phyloP scores from a whole-genome alignment of 352 stramenopile genomes.

The Phytophthora citricola region DNA sequence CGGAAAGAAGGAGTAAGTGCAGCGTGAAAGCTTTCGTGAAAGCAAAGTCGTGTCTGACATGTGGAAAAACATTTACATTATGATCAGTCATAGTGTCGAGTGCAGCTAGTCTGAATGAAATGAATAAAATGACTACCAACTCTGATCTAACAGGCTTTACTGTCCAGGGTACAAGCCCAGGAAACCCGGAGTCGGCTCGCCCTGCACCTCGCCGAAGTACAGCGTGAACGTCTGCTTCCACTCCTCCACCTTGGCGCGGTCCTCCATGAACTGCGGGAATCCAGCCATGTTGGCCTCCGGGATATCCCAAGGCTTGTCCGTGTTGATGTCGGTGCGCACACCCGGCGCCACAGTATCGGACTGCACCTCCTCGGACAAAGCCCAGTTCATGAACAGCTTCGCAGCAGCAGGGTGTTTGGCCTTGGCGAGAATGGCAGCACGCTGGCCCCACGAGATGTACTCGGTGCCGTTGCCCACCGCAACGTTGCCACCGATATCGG shows the following conservation, averaged over 20 bases:
- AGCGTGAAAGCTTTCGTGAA: too few species aligned
- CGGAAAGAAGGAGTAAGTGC: conserved; percentile 54
- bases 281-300: conserved; percentile 33
- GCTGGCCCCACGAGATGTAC: conserved; percentile 53
- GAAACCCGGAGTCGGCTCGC: conserved; percentile 42
- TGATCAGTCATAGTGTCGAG: conserved; percentile 2
- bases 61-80: background rate
- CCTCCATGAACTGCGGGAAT: conserved; percentile 55
- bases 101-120: conserved; percentile 1
- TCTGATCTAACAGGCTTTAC: conserved; percentile 15
- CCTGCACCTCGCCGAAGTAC: conserved; percentile 62
- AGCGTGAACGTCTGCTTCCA: conserved; percentile 52
- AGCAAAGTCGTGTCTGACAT: background rate
- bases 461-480: conserved; percentile 27
- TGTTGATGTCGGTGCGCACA: conserved; percentile 50
- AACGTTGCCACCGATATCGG: conserved; percentile 10
- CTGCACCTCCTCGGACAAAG: conserved; percentile 46
- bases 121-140: conserved; percentile 14
- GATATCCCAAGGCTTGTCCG: conserved; percentile 39
- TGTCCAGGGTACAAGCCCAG: conserved; percentile 48
- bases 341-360: conserved; percentile 22
- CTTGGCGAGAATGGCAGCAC: conserved; percentile 58
- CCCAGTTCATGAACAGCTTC: conserved; percentile 69
- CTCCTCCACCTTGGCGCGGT: conserved; percentile 50
- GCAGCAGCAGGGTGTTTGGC: conserved; percentile 51